Evolutionary conservation across 345 rosid species (phyloP).

Genomic region (Linum usitatissimum): DNA sequence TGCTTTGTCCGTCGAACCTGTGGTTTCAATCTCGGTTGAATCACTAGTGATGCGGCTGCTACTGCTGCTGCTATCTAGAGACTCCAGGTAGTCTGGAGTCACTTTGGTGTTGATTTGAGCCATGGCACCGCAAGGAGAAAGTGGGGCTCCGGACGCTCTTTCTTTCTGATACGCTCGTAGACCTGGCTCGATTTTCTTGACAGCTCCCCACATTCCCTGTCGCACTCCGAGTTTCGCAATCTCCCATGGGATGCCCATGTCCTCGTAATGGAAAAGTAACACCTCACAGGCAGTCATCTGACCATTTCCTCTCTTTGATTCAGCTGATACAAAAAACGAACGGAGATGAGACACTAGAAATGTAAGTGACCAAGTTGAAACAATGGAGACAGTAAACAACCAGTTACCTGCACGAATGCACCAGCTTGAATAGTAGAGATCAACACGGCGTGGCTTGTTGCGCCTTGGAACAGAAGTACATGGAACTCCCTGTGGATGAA

Average conservation of each 20-base stretch:
- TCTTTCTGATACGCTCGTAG: conserved; percentile 58
- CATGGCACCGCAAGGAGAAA: conserved; percentile 59
- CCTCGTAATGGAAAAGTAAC: conserved; percentile 85
- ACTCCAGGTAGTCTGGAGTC: conserved; percentile 43
- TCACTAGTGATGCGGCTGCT: conserved; percentile 8
- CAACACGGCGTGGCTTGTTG: conserved; percentile 79
- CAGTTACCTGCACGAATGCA: conserved; percentile 79
- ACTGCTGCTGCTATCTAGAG: conserved; percentile 31
- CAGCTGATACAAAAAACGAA: conserved; percentile 43
- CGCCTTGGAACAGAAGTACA: conserved; percentile 58
- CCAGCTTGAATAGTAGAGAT: conserved; percentile 90
- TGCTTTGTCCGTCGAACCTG: conserved; percentile 30
- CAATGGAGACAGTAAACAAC: background rate
- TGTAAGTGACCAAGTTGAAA: background rate
- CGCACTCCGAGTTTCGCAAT: conserved; percentile 89
- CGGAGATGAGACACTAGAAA: background rate
- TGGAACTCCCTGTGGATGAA: conserved; percentile 55
- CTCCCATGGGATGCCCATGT: conserved; percentile 98
- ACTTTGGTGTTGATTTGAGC: conserved; percentile 86
- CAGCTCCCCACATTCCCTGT: conserved; percentile 99
- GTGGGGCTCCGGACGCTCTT: conserved; percentile 43
- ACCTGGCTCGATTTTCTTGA: conserved; percentile 86
- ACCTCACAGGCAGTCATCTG: conserved; percentile 81
- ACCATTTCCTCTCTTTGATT: conserved; percentile 77
- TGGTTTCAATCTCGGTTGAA: conserved; percentile 22